These are phyloP conservation scores for Spiromastix sp. DNA, from an alignment of 2,329 filamentous ascomycete genomes.

Conservation along the genomic window DNA sequence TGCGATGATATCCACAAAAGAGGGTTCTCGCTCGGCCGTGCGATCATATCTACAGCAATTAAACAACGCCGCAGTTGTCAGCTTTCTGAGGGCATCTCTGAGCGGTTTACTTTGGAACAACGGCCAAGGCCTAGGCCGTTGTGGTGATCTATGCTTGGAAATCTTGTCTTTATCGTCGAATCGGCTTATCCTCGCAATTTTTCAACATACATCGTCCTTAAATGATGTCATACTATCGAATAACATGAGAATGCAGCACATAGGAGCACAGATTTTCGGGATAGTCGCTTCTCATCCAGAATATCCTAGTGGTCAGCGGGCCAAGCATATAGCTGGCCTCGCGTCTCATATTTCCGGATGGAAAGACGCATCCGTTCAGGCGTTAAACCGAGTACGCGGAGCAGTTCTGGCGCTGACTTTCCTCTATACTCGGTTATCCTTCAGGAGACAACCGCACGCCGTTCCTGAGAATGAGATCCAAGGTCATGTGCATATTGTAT, in stretches of 20 bases:
- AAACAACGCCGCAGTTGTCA: conserved; percentile 27
- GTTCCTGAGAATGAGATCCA: conserved; percentile 29
- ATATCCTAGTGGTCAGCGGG: conserved; percentile 16
- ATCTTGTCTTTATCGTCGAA: conserved; percentile 47
- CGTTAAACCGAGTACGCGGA: conserved; percentile 50
- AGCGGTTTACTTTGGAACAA: conserved; percentile 32
- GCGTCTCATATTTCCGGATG: conserved; percentile 40
- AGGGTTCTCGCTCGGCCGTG: conserved; percentile 49
- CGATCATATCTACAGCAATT: conserved; percentile 23
- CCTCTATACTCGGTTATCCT: conserved; percentile 46
- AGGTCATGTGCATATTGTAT: conserved; percentile 33
- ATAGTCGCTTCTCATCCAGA: conserved; percentile 59
- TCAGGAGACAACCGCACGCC: conserved; percentile 32
- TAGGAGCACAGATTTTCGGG: conserved; percentile 52
- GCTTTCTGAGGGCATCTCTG: conserved; percentile 36
- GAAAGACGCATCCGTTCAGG: conserved; percentile 50
- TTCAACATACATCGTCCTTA: conserved; percentile 40
- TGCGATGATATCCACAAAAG: conserved; percentile 59
- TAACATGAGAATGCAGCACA: conserved; percentile 54
- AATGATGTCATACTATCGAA: conserved; percentile 58
- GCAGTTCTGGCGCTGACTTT: conserved; percentile 49
- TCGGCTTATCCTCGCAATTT: conserved; percentile 40
- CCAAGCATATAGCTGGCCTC: conserved; percentile 35
- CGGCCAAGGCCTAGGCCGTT: conserved; percentile 33
- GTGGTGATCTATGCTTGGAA: conserved; percentile 42